Conservation (phyloP, 257 asterid genomes). For the Solanum raphanifolium region DNA sequence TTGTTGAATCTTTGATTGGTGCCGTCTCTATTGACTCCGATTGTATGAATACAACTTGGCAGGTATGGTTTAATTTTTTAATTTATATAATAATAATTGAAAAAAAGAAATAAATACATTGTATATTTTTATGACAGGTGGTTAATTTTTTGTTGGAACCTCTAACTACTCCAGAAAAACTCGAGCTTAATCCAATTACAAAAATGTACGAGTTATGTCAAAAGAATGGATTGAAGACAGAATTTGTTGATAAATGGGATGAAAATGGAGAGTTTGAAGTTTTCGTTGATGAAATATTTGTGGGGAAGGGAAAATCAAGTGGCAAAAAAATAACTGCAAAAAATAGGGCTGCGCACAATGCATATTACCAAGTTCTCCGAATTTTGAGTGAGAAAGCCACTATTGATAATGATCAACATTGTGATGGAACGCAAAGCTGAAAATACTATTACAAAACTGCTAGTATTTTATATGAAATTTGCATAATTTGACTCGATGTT, state of each 20-base stretch:
- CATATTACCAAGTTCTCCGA: not conserved
- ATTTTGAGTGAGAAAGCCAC: not conserved
- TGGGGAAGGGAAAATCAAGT: not conserved
- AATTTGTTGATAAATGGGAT: not conserved
- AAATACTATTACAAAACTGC: not conserved
- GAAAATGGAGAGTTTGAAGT: not conserved
- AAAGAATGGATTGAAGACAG: not conserved
- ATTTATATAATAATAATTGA: too few relatives aligned
- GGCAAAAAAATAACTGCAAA: not conserved
- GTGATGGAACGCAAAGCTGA: not conserved
- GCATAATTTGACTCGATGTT: not conserved
- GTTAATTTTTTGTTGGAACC: not conserved
- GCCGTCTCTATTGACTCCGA: not conserved
- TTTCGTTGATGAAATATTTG: not conserved
- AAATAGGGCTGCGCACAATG: not conserved
- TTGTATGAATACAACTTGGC: not conserved
- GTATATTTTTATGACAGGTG: not conserved
- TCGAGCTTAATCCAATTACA: not conserved
- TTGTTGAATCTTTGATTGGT: not conserved
- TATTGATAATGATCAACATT: not conserved
- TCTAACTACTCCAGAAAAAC: not conserved
- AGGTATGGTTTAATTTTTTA: not conserved
- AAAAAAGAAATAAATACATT: too few relatives aligned
- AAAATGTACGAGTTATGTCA: not conserved
- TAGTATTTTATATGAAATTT: not conserved